phyloP scores from a whole-genome alignment of 768 basidiomycete species.

The Russula sp. region DNA sequence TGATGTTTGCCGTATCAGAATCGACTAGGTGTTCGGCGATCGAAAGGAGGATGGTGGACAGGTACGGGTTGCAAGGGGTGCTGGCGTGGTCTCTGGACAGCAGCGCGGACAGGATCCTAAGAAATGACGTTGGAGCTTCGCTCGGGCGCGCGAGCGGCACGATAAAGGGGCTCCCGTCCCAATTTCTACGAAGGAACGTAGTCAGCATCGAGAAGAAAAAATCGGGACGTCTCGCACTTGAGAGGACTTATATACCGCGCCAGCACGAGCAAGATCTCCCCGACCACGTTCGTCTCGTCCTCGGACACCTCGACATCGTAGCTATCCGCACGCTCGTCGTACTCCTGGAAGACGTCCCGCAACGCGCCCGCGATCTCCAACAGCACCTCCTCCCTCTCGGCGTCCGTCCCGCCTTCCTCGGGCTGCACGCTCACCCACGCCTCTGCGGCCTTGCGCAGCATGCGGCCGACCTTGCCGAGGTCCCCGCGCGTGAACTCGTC shows the following conservation, averaged over 20 bases:
- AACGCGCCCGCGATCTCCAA: slow-evolving; percentile 64
- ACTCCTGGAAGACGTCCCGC: slow-evolving; percentile 68
- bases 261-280: slow-evolving; percentile 54
- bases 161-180: slow-evolving; percentile 40
- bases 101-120: slow-evolving; percentile 55
- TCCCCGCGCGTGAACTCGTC: slow-evolving; percentile 66
- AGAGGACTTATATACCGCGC: slow-evolving; percentile 51
- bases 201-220: not conserved
- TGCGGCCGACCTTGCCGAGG: slow-evolving; percentile 48
- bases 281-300: slow-evolving; percentile 61
- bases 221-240: slow-evolving; percentile 42
- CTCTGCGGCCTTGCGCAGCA: slow-evolving; percentile 48
- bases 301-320: slow-evolving; percentile 57
- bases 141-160: slow-evolving; percentile 51
- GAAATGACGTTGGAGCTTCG: slow-evolving; percentile 53
- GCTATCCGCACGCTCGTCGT: slow-evolving; percentile 45
- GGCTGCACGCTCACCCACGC: slow-evolving; percentile 49
- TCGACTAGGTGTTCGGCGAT: slow-evolving; percentile 69
- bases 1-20: slow-evolving; percentile 55
- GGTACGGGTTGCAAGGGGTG: slow-evolving; percentile 50
- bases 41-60: slow-evolving; percentile 58
- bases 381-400: slow-evolving; percentile 39
- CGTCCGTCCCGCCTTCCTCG: slow-evolving; percentile 23
- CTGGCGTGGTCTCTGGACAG: slow-evolving; percentile 54
- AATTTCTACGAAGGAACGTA: slow-evolving; percentile 32